phyloP scores from a whole-genome alignment of 139 green algal genomes.

The Raphidocelis subcapitata region DNA sequence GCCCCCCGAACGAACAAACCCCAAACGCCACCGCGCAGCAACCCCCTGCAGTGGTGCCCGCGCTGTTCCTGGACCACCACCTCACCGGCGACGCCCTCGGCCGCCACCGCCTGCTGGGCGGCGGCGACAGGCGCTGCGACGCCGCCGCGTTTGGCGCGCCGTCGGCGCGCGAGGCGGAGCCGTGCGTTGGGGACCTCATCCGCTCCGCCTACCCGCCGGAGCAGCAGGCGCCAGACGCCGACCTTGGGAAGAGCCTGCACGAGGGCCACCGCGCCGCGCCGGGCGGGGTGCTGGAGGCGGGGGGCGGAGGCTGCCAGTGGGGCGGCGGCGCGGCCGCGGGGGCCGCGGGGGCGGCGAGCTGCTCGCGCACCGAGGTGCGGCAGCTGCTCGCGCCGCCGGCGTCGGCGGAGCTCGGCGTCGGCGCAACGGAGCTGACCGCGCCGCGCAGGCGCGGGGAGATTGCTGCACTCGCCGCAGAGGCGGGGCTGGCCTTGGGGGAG shows the following conservation, averaged over 20 bases:
- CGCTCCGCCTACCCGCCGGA: conserved; percentile 34
- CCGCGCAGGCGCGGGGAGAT: conserved; percentile 26
- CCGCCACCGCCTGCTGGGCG: conserved; percentile 42
- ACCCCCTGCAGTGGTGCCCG: conserved; percentile 32
- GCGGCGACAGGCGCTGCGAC: conserved; percentile 24
- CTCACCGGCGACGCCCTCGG: conserved; percentile 53
- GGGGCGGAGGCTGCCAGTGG: background rate
- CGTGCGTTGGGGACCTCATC: conserved; percentile 55
- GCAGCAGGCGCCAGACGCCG: conserved; percentile 62
- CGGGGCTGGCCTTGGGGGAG: conserved; percentile 39
- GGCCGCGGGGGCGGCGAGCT: background rate
- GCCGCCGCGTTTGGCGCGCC: conserved; percentile 61
- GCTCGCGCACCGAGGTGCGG: background rate
- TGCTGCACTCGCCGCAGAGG: conserved; percentile 37
- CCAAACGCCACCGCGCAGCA: no score
- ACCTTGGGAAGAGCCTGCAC: conserved; percentile 67
- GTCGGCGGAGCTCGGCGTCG: conserved; percentile 53
- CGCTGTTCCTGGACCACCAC: conserved; percentile 57
- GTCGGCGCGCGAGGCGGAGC: conserved; percentile 38
- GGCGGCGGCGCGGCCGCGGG: background rate
- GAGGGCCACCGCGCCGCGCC: conserved; percentile 58
- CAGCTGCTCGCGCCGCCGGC: conserved; percentile 59
- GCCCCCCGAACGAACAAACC: no score
- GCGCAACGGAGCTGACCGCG: conserved; percentile 55
- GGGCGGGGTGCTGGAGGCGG: background rate